Conservation (phyloP, 1,284 basidiomycete species). For the Pseudozyma sp. region DNA sequence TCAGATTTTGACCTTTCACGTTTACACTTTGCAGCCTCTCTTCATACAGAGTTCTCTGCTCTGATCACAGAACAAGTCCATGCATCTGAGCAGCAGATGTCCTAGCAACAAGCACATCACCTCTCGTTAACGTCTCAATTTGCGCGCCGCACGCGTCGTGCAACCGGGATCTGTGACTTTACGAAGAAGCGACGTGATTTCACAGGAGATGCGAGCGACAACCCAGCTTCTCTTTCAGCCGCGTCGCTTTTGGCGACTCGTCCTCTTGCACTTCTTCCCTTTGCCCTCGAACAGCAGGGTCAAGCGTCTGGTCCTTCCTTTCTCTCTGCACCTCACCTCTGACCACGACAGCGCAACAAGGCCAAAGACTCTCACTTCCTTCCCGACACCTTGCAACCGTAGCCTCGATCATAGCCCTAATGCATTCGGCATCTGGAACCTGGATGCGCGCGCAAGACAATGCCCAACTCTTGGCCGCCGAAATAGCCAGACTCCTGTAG, state of each 20-base stretch:
- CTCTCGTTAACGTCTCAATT: background rate
- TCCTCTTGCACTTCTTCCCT: background rate
- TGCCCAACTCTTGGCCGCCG: too few relatives aligned
- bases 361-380: background rate
- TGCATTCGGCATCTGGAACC: slow-evolving; percentile 4
- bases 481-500: too few relatives aligned
- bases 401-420: background rate
- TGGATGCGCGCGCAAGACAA: background rate
- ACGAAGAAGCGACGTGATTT: background rate
- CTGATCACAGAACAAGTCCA: too few relatives aligned
- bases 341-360: too few relatives aligned
- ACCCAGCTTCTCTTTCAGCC: background rate
- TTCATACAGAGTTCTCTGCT: too few relatives aligned
- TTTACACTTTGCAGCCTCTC: too few relatives aligned
- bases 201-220: background rate
- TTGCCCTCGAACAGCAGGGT: background rate
- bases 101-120: background rate
- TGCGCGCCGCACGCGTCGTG: background rate
- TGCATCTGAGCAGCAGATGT: background rate
- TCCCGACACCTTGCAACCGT: background rate
- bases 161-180: slow-evolving; percentile 1
- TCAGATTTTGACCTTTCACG: too few relatives aligned
- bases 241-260: background rate
- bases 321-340: background rate
- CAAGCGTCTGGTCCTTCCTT: background rate